Evolutionary conservation across 225 moss, liverwort and hornwort species (phyloP).

Genomic region (Marchantia paleacea): DNA sequence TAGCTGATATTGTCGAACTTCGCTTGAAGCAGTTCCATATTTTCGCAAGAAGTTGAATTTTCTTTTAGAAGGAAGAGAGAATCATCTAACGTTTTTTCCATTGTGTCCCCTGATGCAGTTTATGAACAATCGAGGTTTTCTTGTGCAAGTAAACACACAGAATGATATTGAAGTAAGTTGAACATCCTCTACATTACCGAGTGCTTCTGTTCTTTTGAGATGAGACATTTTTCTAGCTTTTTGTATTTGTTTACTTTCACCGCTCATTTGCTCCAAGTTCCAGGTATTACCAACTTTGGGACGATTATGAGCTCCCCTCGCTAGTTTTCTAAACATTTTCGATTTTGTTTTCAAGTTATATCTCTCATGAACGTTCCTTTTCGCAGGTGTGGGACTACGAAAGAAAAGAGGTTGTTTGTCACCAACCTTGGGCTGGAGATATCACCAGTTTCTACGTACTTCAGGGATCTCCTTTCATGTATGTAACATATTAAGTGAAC

Average conservation of each 20-base stretch:
- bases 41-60: not conserved
- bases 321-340: not conserved
- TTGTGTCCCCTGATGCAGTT: constrained; percentile 57
- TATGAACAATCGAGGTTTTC: constrained; percentile 66
- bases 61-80: too few species aligned
- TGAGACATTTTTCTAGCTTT: not conserved
- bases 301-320: too few species aligned
- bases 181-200: too few species aligned
- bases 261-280: not conserved
- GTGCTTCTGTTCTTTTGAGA: too few species aligned
- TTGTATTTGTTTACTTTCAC: not conserved
- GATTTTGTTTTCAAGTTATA: not conserved
- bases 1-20: not conserved
- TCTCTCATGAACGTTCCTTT: not conserved
- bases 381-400: constrained; percentile 73
- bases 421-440: constrained; percentile 68
- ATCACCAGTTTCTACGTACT: constrained; percentile 69
- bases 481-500: constrained; percentile 22
- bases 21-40: not conserved
- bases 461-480: constrained; percentile 89
- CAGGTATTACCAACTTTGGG: not conserved
- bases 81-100: constrained; percentile 10
- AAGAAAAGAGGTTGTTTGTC: constrained; percentile 61
- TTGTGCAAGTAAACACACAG: constrained; percentile 71
- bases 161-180: constrained; percentile 84